These are phyloP conservation scores for Populus pruinosa DNA, from an alignment of 345 rosid genomes.

Conservation along the genomic window DNA sequence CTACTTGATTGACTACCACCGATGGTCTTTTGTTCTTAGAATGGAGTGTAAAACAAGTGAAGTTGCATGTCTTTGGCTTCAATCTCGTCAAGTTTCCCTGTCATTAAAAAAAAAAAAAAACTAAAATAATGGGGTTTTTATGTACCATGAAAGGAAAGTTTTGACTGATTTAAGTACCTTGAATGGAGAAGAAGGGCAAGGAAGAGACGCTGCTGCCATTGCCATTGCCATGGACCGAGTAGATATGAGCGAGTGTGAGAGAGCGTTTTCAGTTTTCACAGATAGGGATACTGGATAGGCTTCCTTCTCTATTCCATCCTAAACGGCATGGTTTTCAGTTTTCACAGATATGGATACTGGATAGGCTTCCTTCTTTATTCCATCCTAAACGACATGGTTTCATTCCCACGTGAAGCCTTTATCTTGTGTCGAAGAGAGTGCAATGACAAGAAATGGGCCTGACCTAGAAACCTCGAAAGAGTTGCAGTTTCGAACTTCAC, in stretches of 20 bases:
- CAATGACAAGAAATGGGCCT: not conserved
- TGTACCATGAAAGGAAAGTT: not conserved
- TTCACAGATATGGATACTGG: not conserved
- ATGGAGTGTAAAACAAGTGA: not conserved
- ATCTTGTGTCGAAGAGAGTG: not conserved
- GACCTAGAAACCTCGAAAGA: not conserved
- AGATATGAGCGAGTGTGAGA: not conserved
- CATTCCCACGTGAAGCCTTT: not conserved
- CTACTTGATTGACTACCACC: conserved; percentile 34
- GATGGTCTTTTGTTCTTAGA: conserved; percentile 8
- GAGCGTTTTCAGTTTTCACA: not conserved
- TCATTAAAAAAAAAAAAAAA: not conserved
- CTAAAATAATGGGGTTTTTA: not conserved
- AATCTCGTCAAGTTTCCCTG: conserved; percentile 4
- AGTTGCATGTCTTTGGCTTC: not conserved
- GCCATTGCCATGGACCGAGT: not conserved
- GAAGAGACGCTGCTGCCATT: conserved; percentile 6
- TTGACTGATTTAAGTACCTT: not conserved
- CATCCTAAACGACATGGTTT: not conserved
- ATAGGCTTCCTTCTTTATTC: not conserved
- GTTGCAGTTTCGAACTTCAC: too few species aligned
- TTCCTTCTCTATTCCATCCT: not conserved
- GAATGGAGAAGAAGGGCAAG: conserved; percentile 10
- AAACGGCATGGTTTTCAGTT: not conserved
- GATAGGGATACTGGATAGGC: not conserved